A percentile compares a stretch with the other conserved stretches of the same genome.
phyloP scores from a whole-genome alignment of 2,329 filamentous ascomycete genomes.

The Cytospora piceicola region DNA sequence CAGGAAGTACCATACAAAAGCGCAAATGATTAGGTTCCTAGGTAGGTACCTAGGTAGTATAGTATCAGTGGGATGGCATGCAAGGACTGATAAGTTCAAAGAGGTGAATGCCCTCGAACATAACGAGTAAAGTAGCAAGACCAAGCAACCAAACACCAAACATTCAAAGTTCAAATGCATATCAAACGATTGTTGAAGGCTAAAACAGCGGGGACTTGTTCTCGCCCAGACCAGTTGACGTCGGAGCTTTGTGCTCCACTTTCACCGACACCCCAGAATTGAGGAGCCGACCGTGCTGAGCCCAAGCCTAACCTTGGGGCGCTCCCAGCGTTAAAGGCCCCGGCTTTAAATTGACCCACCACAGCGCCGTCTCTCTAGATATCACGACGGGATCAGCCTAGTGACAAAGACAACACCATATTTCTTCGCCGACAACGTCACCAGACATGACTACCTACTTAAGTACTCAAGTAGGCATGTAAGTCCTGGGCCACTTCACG shows the following conservation, averaged over 20 bases:
- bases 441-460: background rate
- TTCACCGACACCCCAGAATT: background rate
- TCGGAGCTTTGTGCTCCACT: slow-evolving; percentile 19
- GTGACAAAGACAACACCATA: background rate
- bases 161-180: too few species aligned
- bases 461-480: too few species aligned
- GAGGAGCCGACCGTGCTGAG: slow-evolving; percentile 1
- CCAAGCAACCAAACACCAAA: too few species aligned
- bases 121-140: too few species aligned
- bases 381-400: background rate
- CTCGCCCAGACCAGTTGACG: background rate
- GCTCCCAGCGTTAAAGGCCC: background rate
- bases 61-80: too few species aligned
- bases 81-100: too few species aligned
- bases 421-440: background rate
- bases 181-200: too few species aligned
- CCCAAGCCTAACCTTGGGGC: background rate
- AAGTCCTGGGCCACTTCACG: background rate
- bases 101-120: too few species aligned
- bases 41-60: too few species aligned
- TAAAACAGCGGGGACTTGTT: background rate
- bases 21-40: too few species aligned
- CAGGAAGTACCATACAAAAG: too few species aligned
- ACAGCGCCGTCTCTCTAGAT: slow-evolving; percentile 7
- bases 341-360: slow-evolving; percentile 1